A percentile compares a stretch with the other conserved stretches of the same genome.
Conservation (phyloP, 306 rosid species). For the Begonia peltatifolia region DNA sequence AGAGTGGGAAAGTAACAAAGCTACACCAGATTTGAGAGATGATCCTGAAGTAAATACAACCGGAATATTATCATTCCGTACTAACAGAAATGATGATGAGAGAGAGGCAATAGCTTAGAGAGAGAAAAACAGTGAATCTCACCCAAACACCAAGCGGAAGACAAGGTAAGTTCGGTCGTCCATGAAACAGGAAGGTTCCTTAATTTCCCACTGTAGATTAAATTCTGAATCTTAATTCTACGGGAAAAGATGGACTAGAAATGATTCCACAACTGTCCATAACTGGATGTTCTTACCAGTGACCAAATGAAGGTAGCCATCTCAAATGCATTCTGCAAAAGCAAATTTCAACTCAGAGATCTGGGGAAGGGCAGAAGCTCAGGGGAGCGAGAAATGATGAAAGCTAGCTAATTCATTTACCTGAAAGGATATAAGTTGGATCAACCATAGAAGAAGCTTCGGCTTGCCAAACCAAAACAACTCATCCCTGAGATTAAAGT, state of each 20-base stretch:
- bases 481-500: constrained; percentile 60
- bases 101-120: too few relatives aligned
- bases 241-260: too few relatives aligned
- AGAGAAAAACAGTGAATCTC: not conserved
- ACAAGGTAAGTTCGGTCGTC: constrained; percentile 37
- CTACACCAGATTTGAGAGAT: constrained; percentile 86
- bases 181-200: constrained; percentile 80
- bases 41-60: constrained; percentile 30
- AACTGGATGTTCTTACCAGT: constrained; percentile 42
- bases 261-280: too few relatives aligned
- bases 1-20: constrained; percentile 78
- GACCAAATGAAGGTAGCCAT: constrained; percentile 94
- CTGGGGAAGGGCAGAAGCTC: constrained; percentile 2
- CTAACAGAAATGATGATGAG: too few relatives aligned
- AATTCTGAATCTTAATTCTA: not conserved
- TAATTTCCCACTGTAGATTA: constrained; percentile 66
- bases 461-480: constrained; percentile 94
- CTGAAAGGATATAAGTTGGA: constrained; percentile 78
- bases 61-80: not conserved
- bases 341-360: too few relatives aligned
- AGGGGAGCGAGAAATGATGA: constrained; percentile 2
- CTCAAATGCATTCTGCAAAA: constrained; percentile 84
- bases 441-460: constrained; percentile 46
- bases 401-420: constrained; percentile 15
- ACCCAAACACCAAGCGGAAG: constrained; percentile 77